These are phyloP conservation scores for Cardamine chenopodiifolia DNA, from an alignment of 345 rosid genomes.

Conservation along the genomic window DNA sequence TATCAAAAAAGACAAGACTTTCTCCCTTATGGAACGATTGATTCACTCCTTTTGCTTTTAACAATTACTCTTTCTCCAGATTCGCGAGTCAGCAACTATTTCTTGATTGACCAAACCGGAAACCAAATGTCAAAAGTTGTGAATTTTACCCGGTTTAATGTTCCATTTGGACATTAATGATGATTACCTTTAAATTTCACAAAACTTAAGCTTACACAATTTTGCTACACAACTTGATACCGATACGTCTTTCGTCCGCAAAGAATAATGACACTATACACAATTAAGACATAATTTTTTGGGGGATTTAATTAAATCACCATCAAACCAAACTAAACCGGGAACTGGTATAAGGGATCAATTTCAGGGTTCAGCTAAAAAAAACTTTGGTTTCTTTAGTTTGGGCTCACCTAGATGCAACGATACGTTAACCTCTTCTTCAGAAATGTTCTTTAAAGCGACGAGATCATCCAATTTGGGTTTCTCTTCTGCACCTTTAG, in stretches of 20 bases:
- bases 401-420: conserved; percentile 70
- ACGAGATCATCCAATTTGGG: conserved; percentile 53
- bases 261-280: conserved; percentile 40
- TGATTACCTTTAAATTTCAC: conserved; percentile 1
- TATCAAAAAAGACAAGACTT: conserved; percentile 6
- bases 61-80: neutral
- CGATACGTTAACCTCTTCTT: conserved; percentile 62
- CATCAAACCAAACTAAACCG: conserved; percentile 32
- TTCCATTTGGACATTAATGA: neutral
- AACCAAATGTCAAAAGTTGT: neutral
- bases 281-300: conserved; percentile 13
- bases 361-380: conserved; percentile 16
- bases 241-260: neutral
- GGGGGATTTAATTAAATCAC: neutral
- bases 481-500: conserved; percentile 34
- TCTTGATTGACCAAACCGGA: neutral
- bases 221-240: conserved; percentile 1
- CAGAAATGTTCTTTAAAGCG: conserved; percentile 51
- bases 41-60: conserved; percentile 14
- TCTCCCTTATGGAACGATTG: neutral
- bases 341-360: neutral
- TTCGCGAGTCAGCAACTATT: neutral
- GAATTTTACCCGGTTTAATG: conserved; percentile 4
- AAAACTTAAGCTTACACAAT: conserved; percentile 17
- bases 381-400: conserved; percentile 44